These are phyloP conservation scores for Mucor racemosus DNA, from an alignment of 371 early-diverging fungal genomes.

Conservation along the genomic window DNA sequence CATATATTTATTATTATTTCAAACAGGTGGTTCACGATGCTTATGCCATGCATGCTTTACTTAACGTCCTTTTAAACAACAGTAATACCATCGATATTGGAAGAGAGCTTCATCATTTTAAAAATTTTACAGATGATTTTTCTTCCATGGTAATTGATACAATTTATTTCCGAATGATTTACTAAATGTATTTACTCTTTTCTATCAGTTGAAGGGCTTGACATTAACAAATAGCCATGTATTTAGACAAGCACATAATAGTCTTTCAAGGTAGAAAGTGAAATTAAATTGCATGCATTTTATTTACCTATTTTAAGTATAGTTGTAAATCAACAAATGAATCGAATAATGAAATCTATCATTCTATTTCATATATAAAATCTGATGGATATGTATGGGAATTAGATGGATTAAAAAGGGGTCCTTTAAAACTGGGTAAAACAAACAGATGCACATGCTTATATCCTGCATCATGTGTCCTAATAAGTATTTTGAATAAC, in stretches of 20 bases:
- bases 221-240: conserved; percentile 15
- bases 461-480: background rate
- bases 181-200: background rate
- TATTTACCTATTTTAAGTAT: background rate
- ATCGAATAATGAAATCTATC: conserved; percentile 31
- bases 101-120: conserved; percentile 36
- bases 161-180: too few relatives aligned
- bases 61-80: conserved; percentile 69
- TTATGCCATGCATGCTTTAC: conserved; percentile 82
- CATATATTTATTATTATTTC: background rate
- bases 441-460: conserved; percentile 3
- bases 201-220: conserved; percentile 18
- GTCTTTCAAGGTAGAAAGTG: conserved; percentile 16
- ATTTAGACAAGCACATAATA: conserved; percentile 22
- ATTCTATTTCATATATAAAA: conserved; percentile 42
- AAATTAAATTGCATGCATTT: background rate
- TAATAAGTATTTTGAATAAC: background rate
- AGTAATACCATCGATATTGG: conserved; percentile 35
- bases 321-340: background rate
- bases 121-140: conserved; percentile 38
- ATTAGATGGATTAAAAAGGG: conserved; percentile 50
- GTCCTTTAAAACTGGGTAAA: conserved; percentile 40
- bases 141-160: conserved; percentile 32
- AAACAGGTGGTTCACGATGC: conserved; percentile 26
- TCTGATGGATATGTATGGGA: conserved; percentile 51